Base-by-base conservation (phyloP, 768 basidiomycete species). In the Tylopilus rubrobrunneus region DNA sequence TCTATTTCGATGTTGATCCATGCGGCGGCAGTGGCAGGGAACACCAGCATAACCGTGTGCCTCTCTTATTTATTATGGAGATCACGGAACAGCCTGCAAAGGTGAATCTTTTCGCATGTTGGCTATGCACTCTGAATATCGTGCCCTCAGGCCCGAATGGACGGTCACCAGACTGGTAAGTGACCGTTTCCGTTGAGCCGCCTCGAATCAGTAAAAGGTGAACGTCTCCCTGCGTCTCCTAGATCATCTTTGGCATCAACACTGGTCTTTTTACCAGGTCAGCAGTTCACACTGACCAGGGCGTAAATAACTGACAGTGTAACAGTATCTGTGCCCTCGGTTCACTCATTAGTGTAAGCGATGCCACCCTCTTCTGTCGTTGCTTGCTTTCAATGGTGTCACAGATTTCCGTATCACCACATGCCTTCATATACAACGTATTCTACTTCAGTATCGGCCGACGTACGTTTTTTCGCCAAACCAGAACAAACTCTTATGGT, bases 191-290 rank as follows among this genome's bases (percentile, higher is more conserved):
- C 11, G n/a, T 9, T 7, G 14, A 14, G 28, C 29, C 3, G 7
- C 12, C 11, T 19, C 29, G 29, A n/a, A n/a, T 45, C 14, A 11
- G 25, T 49, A 28, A 45, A 46, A 40, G 34, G 56, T 12, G 27
- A 45, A 11, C 4, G 12, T 46, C 25, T 25, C n/a, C n/a, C 25
- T 25, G 25, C 25, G 25, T 25, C 43, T 17, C 40, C 23, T 21
- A 67, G 78, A 82, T 81, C 41, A 33, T 82, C n/a, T 84, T 80
- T 61, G 74, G 76, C 31, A 73, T 83, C 48, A 82, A 79, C 46
- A 69, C 67, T 5, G 67, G 67, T 51, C 61, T 71, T 25, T 52
- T 69, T 40, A 69, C 68, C 10, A 77, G 65, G 65, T 61, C 15
- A n/a, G 65, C 52, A 25, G 25, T 23, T 49, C 1, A 21, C 33